These are phyloP conservation scores for Clohesyomyces aquaticus DNA, from an alignment of 495 filamentous ascomycete species.

Conservation along the genomic window DNA sequence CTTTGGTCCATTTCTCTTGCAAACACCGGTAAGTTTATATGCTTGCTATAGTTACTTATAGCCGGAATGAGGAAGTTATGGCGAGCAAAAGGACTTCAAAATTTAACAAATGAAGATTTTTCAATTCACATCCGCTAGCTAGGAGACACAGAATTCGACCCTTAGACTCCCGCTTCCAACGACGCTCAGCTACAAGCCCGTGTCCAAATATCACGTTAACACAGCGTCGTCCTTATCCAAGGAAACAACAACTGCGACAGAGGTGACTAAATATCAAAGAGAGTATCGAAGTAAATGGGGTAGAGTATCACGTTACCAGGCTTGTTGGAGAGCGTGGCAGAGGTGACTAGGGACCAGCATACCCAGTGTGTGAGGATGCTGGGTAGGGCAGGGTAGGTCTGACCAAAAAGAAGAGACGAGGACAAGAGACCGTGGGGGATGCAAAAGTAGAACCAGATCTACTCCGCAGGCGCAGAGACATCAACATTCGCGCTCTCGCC, in stretches of 20 bases:
- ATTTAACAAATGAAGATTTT: no score
- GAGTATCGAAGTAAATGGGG: constrained; percentile 23
- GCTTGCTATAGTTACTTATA: no score
- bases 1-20: no score
- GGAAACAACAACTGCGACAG: constrained; percentile 19
- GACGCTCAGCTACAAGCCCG: constrained; percentile 3
- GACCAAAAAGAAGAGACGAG: neutral
- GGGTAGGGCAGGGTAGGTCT: neutral
- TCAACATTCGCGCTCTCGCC: neutral
- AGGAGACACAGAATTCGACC: no score
- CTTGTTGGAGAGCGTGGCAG: constrained; percentile 26
- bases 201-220: constrained; percentile 40
- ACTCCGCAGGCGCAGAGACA: constrained; percentile 3
- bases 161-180: neutral
- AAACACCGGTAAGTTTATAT: no score
- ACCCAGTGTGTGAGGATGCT: neutral
- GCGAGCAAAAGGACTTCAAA: no score
- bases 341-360: constrained; percentile 28
- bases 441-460: neutral
- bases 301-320: constrained; percentile 37
- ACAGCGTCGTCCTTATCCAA: neutral
- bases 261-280: constrained; percentile 36
- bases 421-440: neutral
- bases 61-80: no score
- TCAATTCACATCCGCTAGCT: no score